Percentiles rank a stretch among this genome's conserved stretches.
Evolutionary conservation across 2,329 filamentous ascomycete species (phyloP).

Genomic region (Pseudogymnoascus sp.): DNA sequence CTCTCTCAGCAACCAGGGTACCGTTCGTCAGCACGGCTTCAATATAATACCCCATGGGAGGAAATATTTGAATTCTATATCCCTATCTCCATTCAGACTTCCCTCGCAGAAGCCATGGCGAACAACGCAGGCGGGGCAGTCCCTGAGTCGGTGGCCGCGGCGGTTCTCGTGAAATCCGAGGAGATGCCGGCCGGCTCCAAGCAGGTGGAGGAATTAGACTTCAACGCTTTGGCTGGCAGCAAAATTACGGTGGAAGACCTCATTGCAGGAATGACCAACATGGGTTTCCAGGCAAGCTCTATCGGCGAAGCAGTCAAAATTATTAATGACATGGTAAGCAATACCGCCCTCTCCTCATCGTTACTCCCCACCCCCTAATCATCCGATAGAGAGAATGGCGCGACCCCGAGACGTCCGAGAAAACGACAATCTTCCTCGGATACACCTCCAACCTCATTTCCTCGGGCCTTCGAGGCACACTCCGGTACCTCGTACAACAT

Average conservation of each 20-base stretch:
- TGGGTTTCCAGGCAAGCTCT: slow-evolving; percentile 76
- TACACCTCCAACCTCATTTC: slow-evolving; percentile 98
- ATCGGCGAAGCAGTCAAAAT: slow-evolving; percentile 83
- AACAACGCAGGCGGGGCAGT: slow-evolving; percentile 25
- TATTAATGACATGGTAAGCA: slow-evolving; percentile 82
- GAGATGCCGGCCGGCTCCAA: slow-evolving; percentile 71
- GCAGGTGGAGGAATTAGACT: slow-evolving; percentile 84
- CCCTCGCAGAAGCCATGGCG: neutral
- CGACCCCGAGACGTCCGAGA: slow-evolving; percentile 67
- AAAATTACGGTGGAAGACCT: slow-evolving; percentile 81
- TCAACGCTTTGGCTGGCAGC: slow-evolving; percentile 66
- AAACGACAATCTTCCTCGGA: slow-evolving; percentile 90
- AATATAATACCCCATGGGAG: neutral
- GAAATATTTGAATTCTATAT: neutral
- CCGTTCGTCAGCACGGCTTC: neutral
- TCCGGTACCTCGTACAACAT: slow-evolving; percentile 90
- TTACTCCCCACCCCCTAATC: neutral
- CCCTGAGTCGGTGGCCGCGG: slow-evolving; percentile 61
- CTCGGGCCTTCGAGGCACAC: slow-evolving; percentile 81
- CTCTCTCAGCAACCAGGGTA: neutral
- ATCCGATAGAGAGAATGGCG: slow-evolving; percentile 61
- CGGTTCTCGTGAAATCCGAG: slow-evolving; percentile 77
- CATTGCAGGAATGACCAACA: slow-evolving; percentile 69
- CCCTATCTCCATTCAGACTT: neutral
- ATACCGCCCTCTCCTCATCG: neutral